Evolutionary conservation across 2,329 filamentous ascomycete genomes (phyloP).

Genomic region (Sclerotinia nivalis): DNA sequence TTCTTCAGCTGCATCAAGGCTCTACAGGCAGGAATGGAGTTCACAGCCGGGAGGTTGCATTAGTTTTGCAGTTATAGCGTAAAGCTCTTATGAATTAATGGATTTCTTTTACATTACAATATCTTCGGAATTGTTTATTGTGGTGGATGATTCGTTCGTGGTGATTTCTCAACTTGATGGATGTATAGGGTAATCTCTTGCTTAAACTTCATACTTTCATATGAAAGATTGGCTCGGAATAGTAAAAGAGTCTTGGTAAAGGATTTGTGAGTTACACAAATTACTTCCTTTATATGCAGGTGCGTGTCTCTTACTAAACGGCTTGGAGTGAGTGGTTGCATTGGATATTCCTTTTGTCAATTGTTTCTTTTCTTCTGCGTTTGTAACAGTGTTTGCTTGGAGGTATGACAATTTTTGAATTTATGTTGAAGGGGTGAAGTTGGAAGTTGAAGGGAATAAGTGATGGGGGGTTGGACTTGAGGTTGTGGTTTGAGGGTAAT

Average conservation of each 20-base stretch:
- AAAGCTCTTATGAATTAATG: background rate
- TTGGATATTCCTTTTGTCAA: background rate
- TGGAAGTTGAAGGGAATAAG: background rate
- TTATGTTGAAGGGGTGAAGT: background rate
- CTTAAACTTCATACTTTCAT: background rate
- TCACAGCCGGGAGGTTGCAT: slow-evolving; percentile 2
- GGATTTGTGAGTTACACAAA: background rate
- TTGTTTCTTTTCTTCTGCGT: too few species aligned
- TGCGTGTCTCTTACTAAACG: background rate
- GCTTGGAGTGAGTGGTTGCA: background rate
- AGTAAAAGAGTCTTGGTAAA: background rate
- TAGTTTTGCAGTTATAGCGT: slow-evolving; percentile 9
- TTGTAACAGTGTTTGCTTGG: background rate
- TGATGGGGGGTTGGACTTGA: background rate
- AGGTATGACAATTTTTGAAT: background rate
- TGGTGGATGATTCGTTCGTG: background rate
- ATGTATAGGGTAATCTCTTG: background rate
- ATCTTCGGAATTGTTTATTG: background rate
- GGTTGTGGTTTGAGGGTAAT: background rate
- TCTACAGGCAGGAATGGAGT: background rate
- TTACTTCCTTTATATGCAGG: background rate
- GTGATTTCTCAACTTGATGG: background rate
- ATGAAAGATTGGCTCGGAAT: background rate
- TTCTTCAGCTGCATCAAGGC: background rate
- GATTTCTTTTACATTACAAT: background rate